Evolutionary conservation across 306 rosid species (phyloP), one percentile per base, ranked within the genome.

Genomic region (Gastrolobium bilobum): DNA sequence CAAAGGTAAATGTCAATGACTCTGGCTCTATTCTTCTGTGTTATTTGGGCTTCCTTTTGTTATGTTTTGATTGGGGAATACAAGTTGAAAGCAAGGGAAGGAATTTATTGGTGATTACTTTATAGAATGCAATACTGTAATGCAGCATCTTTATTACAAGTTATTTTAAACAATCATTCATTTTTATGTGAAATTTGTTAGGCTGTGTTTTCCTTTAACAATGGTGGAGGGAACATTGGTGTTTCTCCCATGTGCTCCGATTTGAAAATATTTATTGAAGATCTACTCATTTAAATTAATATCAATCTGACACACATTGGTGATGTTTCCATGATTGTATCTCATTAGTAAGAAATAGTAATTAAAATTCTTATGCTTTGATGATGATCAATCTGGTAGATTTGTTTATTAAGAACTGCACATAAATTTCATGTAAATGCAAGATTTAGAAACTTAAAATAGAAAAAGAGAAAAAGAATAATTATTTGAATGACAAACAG

Each of bases 1-100:
- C 60, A 88, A 93, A 89, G 98, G 98, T 88, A 5, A 76, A 64
- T 39, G 15, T 52, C 70, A 26, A 48, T 57, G 44, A n/a, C 58
- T 30, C 7, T 80, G 66, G 14, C 7, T 78, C 78, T 54, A 57
- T 79, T 62, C 33, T 60, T 33, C 58, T 52, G 39, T 30, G 37
- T 62, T 6, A 30, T 68, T 39, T 65, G 38, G 53, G 11, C 29
- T 71, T 56, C 20, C 9, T 80, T 59, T 64, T 72, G 66, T 6
- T 59, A 59, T 46, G 58, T 43, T 51, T 43, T 9, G 0, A 20
- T 56, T 34, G 52, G 57, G 74, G 47, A 53, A 47, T 68, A 3
- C 48, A 39, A 52, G 26, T 9, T 35, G 67, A 58, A 50, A 13
- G 47, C 10, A 71, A 40, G 10, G 38, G 54, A 9, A 26, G 44